Evolutionary conservation across 164 flowering plant genomes (phyloP).

Genomic region (Chimonanthus salicifolius): DNA sequence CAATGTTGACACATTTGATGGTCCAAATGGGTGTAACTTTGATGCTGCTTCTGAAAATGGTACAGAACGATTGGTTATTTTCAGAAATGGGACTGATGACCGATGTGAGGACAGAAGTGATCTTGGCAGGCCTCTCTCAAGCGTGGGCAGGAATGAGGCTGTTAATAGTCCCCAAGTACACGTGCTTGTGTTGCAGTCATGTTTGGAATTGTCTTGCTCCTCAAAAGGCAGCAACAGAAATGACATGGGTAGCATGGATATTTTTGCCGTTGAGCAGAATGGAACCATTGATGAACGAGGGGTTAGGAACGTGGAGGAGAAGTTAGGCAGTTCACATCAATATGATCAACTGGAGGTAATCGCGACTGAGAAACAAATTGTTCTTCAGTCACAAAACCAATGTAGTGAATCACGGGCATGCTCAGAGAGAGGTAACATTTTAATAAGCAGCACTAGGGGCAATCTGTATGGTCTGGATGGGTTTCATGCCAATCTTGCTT

Average conservation of each 20-base stretch:
- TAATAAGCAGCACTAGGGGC: neutral
- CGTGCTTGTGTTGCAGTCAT: neutral
- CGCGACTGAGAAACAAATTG: no score
- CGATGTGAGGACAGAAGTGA: neutral
- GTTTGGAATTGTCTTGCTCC: neutral
- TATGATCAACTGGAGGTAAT: no score
- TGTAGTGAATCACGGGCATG: no score
- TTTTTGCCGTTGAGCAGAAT: neutral
- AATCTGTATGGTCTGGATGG: neutral
- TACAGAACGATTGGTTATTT: neutral
- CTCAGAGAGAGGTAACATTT: no score
- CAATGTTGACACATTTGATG: no score
- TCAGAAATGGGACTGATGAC: neutral
- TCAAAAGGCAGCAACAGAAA: neutral
- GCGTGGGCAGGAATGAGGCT: neutral
- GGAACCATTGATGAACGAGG: no score
- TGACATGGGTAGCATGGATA: neutral
- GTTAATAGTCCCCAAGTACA: neutral
- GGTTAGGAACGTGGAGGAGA: no score
- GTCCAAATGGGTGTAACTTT: neutral
- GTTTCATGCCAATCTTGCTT: neutral
- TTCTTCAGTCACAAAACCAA: no score
- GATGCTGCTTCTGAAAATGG: neutral
- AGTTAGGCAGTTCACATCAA: no score
- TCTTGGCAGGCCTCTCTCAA: neutral